These are phyloP conservation scores for Dillenia suffruticosa DNA, from an alignment of 164 flowering plant species.

Conservation along the genomic window DNA sequence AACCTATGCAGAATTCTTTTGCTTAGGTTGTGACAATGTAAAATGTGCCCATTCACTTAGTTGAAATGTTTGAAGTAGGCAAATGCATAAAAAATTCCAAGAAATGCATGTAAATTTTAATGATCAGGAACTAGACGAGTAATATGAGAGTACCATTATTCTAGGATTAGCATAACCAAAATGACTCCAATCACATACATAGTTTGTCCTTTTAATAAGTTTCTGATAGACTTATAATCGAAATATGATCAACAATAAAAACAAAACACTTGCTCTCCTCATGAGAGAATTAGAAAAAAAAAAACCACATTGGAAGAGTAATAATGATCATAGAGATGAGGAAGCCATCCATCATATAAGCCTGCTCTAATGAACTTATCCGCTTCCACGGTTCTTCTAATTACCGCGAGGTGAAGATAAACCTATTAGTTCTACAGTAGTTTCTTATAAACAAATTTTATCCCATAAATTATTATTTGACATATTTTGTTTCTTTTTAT, in stretches of 20 bases:
- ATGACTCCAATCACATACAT: constrained; percentile 96
- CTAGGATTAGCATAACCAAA: constrained; percentile 97
- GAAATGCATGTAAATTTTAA: neutral
- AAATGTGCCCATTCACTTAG: too few relatives aligned
- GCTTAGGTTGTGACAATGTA: too few relatives aligned
- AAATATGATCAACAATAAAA: too few relatives aligned
- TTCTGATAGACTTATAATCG: constrained; percentile 69
- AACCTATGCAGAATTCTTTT: constrained; percentile 40
- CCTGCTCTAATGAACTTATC: constrained; percentile 98
- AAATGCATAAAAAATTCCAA: neutral
- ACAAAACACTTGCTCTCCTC: neutral
- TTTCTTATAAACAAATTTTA: constrained; percentile 28
- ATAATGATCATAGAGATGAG: constrained; percentile 61
- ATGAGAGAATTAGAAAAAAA: neutral
- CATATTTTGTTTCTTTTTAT: too few relatives aligned
- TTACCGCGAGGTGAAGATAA: constrained; percentile 76
- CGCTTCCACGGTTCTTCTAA: constrained; percentile 93
- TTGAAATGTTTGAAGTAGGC: neutral
- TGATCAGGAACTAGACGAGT: neutral
- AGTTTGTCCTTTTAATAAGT: constrained; percentile 95
- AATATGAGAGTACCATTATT: constrained; percentile 68
- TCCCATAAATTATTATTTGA: too few relatives aligned
- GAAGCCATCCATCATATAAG: constrained; percentile 98
- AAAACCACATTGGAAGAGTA: neutral
- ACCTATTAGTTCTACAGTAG: constrained; percentile 93